These are phyloP conservation scores for Aspergillus bridgeri DNA, from an alignment of 495 filamentous ascomycete genomes.

Conservation along the genomic window DNA sequence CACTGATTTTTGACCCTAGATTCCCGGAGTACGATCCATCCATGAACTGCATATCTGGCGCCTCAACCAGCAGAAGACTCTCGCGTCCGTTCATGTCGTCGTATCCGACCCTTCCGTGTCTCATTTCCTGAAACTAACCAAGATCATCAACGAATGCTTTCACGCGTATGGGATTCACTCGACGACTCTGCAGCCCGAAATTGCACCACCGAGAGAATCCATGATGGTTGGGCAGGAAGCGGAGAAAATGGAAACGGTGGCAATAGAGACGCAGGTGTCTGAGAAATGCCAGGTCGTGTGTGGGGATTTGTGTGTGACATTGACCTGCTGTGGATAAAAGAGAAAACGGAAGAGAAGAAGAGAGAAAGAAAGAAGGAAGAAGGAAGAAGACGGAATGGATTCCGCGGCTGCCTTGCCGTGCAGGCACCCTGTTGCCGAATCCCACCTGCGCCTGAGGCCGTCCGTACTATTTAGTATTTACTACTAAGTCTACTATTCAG, in stretches of 20 bases:
- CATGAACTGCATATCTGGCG: slow-evolving; percentile 55
- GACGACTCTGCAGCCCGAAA: slow-evolving; percentile 49
- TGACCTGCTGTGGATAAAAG: slow-evolving; percentile 32
- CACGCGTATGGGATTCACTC: slow-evolving; percentile 53
- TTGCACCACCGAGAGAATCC: slow-evolving; percentile 8
- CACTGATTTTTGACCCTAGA: slow-evolving; percentile 18
- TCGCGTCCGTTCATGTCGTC: slow-evolving; percentile 49
- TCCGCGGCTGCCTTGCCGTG: background rate
- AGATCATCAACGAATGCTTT: slow-evolving; percentile 46
- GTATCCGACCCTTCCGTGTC: slow-evolving; percentile 35
- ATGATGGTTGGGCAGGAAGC: slow-evolving; percentile 11
- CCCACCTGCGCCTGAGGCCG: too few relatives aligned
- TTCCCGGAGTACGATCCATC: slow-evolving; percentile 42
- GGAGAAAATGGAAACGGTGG: background rate
- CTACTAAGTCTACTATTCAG: too few relatives aligned
- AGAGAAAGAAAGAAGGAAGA: background rate
- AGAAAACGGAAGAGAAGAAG: background rate
- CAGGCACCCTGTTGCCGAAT: background rate
- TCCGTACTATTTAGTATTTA: too few relatives aligned
- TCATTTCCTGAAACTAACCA: slow-evolving; percentile 36
- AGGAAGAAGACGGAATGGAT: background rate
- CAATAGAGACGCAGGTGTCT: background rate
- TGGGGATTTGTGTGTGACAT: slow-evolving; percentile 28
- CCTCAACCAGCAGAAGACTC: slow-evolving; percentile 46
- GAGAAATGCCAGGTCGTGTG: slow-evolving; percentile 32